Percentiles rank a stretch among this genome's conserved stretches.
phyloP scores from a whole-genome alignment of 306 rosid species.

The Quercus mongolica region DNA sequence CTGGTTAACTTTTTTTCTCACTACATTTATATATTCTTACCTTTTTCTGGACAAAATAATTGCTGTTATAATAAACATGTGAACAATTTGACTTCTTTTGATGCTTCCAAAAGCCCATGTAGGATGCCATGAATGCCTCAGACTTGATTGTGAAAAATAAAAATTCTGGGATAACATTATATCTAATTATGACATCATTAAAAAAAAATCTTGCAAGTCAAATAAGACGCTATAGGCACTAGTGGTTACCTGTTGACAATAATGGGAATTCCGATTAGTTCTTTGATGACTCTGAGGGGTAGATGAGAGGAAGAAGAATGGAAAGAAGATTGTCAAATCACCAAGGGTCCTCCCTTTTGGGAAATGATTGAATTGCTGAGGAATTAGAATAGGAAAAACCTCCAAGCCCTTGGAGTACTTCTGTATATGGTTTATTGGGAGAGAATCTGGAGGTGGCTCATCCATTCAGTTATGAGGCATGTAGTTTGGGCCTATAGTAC shows the following conservation, averaged over 20 bases:
- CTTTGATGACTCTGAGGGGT: no score
- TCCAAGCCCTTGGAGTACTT: background rate
- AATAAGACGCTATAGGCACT: background rate
- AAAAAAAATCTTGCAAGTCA: background rate
- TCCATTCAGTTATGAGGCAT: background rate
- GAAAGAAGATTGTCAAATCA: background rate
- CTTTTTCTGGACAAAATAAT: background rate
- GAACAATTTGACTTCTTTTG: background rate
- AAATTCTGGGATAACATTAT: background rate
- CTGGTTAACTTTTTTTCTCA: no score
- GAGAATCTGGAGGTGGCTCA: background rate
- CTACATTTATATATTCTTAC: background rate
- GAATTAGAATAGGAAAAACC: no score
- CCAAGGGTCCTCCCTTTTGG: no score
- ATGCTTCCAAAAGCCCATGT: background rate
- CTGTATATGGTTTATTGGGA: background rate
- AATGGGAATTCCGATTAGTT: no score
- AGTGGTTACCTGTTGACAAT: background rate
- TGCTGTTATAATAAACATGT: background rate
- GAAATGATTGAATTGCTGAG: no score
- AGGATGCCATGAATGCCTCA: background rate
- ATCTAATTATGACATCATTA: background rate
- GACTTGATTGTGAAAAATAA: background rate
- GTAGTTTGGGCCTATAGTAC: background rate
- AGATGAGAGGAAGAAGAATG: no score